Base-by-base conservation (phyloP, 306 rosid species). In the Prosopis cineraria region DNA sequence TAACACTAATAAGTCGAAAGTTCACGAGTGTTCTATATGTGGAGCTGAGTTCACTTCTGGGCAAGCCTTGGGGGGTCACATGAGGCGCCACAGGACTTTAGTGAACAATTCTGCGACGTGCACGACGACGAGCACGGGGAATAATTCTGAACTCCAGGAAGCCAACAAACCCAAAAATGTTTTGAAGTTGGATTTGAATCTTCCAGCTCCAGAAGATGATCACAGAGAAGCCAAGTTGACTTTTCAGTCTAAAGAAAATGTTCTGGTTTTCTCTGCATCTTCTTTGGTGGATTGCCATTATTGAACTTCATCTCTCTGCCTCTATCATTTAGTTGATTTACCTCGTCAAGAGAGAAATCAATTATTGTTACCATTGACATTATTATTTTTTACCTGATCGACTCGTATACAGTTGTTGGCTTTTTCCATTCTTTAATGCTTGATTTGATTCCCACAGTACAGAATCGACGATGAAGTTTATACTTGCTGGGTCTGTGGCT, bases 21-120 rank as follows among this genome's bases (percentile, higher is more conserved):
- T 94, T 80, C 98, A 94, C 2, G 97, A 89, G 82, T 94, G 98
- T 74, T 88, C 93, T 0, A 83, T 94, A 8, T 94, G 97, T 56
- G 90, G 95, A n/a, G 85, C 97, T 17, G 92, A 88, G 24, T 94
- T 94, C 71, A 66, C 86, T 0, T 92, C 98, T 40, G 98, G 97
- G 2, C 98, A 90, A 80, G 98, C 97, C 40, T 85, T 94, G 3
- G 98, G 98, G 27, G 98, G 98, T 39, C 98, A 94, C 58, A 90
- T 94, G 97, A 87, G 98, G 52, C 44, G 97, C 74, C 98, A 94
- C 72, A 87, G 96, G 85, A 70, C 82, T 13, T 70, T 84, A 19
- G 14, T 77, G n/a, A 75, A 73, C 43, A 47, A 33, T 14, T 60
- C 40, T 29, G 5, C 67, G 1, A 16, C 84, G 1, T 55, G 62